Base-by-base conservation (phyloP, 192 early-diverging fungal species). In the Funneliformis geosporum region DNA sequence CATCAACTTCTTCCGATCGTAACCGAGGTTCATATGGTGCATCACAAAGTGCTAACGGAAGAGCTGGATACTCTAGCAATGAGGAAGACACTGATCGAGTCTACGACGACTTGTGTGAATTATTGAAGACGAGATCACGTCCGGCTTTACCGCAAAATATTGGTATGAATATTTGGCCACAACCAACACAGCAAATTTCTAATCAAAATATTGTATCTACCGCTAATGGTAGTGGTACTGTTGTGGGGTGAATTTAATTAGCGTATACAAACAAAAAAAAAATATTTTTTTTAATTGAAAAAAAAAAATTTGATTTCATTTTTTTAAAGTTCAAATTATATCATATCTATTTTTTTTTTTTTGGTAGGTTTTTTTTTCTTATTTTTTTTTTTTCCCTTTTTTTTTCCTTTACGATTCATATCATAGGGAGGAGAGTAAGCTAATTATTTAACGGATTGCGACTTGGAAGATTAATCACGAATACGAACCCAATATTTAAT, bases 1-100 rank as follows among this genome's bases (percentile, higher is more conserved):
- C 61, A 65, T 40, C 75, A 33, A 16, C 47, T 5, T 23, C 60
- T 2, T 23, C 33, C 14, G 23, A 65, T 18, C 16, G 42, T 33
- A 64, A 44, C 27, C 61, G 61, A 7, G 14, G 25, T 65, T 21
- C 25, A 27, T 65, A 65, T 76, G 25, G 16, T 33, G 43, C 25
- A 27, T 44, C 42, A 28, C 18, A 27, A n/a, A 23, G 11, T 3
- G n/a, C 8, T 8, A 60, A 71, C 47, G 70, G 70, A 7, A 47
- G 70, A 18, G 33, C 38, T 5, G 67, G 67, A 55, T 61, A 55
- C 14, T 60, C 64, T 5, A 60, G 27, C 33, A 68, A 69, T 27
- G 77, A 79, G 14, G 77, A 70, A 27, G 77, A 79, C 60, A 55
- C 66, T 38, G 77, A 79, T 40, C 25, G 77, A 18, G 77, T 79